Base-by-base conservation (phyloP, 2,329 filamentous ascomycete genomes). In the Aspergillus sp. region DNA sequence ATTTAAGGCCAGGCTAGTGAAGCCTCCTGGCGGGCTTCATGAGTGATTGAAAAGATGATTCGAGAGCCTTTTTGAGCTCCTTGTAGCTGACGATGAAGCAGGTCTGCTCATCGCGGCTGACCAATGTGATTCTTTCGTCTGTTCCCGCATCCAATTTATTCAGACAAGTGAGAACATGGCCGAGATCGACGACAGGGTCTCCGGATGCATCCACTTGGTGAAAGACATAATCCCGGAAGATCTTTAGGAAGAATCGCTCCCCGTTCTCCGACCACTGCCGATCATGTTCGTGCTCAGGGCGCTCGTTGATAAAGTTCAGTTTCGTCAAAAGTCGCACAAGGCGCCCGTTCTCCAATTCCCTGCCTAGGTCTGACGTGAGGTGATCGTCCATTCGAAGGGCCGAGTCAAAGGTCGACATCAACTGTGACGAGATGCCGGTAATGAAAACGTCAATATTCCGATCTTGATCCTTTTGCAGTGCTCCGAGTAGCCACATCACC, bases 161-260 rank as follows among this genome's bases (percentile, higher is more conserved):
- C 68, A 99, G 79, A 72, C 90, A 94, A 28, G 85, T 86, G 50
- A 99, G 77, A 66, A 98, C 92, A 79, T 98, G 93, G 3, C 91
- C 94, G 61, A 97, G 82, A 73, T 97, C 91, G 5, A 96, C 83
- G 1, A 93, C 89, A 0, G 95, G 91, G 57, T 91, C 90, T 15
- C 92, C 93, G 60, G 92, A 88, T 31, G 87, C 85, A 74, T 98
- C 93, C 13, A 97, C 93, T 72, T 96, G 93, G 76, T 99, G 95
- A 79, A 98, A 99, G 46, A 97, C 92, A 71, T 96, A 98, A 78
- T 99, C 95, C 54, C 95, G 87, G 82, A 98, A 98, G 8, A 99
- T 85, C 79, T 97, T 97, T 66, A 99, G 83, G 74, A 92, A 91
- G 75, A 97, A 98, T 30, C 93, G 87, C 71, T 97, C 92, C 28